These are phyloP conservation scores for Trichosporon coremiiforme DNA, from an alignment of 1,284 basidiomycete genomes.

Conservation along the genomic window DNA sequence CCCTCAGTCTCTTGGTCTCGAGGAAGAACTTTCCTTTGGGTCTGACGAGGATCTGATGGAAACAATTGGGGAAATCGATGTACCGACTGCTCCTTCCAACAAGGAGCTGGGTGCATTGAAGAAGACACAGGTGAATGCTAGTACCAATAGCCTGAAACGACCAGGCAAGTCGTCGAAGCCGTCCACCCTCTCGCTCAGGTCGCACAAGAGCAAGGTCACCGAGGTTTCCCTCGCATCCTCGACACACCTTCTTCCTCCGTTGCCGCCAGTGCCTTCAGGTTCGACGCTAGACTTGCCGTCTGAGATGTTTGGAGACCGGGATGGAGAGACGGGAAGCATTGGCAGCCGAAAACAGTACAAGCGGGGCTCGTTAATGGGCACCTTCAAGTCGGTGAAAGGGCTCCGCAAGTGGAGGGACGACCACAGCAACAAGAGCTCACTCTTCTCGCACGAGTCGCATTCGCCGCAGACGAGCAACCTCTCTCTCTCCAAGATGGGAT, in stretches of 20 bases:
- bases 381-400: slow-evolving; percentile 36
- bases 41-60: slow-evolving; percentile 48
- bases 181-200: slow-evolving; percentile 17
- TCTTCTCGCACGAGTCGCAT: slow-evolving; percentile 22
- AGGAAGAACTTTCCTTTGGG: slow-evolving; percentile 49
- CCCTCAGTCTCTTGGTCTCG: slow-evolving; percentile 40
- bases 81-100: slow-evolving; percentile 16
- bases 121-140: background rate
- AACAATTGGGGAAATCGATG: slow-evolving; percentile 40
- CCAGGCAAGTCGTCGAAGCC: slow-evolving; percentile 14
- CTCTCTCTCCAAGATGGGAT: slow-evolving; percentile 24
- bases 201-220: slow-evolving; percentile 27
- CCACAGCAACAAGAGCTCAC: slow-evolving; percentile 22
- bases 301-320: slow-evolving; percentile 27
- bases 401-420: slow-evolving; percentile 32
- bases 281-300: slow-evolving; percentile 36
- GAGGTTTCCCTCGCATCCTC: slow-evolving; percentile 18
- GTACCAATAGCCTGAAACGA: slow-evolving; percentile 9
- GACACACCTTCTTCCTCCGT: slow-evolving; percentile 28
- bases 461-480: slow-evolving; percentile 16
- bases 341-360: slow-evolving; percentile 26
- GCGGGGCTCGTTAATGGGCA: slow-evolving; percentile 38
- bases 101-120: background rate
- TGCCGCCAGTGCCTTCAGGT: slow-evolving; percentile 31
- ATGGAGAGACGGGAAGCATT: slow-evolving; percentile 20